These are phyloP conservation scores for Fusarium heterosporum DNA, from an alignment of 2,329 filamentous ascomycete species.

Conservation along the genomic window DNA sequence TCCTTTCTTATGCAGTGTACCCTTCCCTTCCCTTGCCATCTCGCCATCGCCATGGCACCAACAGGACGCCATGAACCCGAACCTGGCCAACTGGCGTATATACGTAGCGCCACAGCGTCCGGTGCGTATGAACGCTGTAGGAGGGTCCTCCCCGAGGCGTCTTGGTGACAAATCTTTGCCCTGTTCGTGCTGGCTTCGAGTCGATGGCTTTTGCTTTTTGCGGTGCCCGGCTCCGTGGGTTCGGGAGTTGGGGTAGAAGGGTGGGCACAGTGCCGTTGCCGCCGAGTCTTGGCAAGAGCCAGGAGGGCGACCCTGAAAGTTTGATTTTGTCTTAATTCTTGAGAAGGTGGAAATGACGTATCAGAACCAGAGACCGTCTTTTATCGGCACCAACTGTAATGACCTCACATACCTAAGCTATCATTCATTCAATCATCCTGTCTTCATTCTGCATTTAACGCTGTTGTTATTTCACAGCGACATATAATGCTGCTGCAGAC, in stretches of 20 bases:
- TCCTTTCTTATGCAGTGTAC: not conserved
- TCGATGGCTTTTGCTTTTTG: slow-evolving; percentile 9
- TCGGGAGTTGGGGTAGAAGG: slow-evolving; percentile 31
- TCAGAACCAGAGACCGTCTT: not conserved
- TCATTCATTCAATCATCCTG: not conserved
- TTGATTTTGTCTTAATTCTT: slow-evolving; percentile 9
- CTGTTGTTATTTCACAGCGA: too few species aligned
- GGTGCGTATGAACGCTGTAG: too few species aligned
- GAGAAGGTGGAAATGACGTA: slow-evolving; percentile 9
- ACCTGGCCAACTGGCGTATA: not conserved
- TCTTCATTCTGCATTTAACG: too few species aligned
- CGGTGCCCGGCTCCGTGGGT: slow-evolving; percentile 31
- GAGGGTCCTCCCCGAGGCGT: not conserved
- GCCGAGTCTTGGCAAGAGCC: slow-evolving; percentile 41
- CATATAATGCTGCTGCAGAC: too few species aligned
- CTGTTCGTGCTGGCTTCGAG: not conserved
- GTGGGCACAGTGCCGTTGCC: slow-evolving; percentile 38
- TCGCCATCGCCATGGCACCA: not conserved
- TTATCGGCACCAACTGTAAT: slow-evolving; percentile 7
- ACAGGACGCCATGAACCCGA: slow-evolving; percentile 17
- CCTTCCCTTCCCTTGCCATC: not conserved
- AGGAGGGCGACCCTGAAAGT: slow-evolving; percentile 38
- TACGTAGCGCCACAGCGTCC: slow-evolving; percentile 16
- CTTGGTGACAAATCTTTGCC: not conserved
- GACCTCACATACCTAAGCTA: slow-evolving; percentile 20